Base-by-base conservation (phyloP, 1,284 basidiomycete genomes). In the Testicularia cyperi region DNA sequence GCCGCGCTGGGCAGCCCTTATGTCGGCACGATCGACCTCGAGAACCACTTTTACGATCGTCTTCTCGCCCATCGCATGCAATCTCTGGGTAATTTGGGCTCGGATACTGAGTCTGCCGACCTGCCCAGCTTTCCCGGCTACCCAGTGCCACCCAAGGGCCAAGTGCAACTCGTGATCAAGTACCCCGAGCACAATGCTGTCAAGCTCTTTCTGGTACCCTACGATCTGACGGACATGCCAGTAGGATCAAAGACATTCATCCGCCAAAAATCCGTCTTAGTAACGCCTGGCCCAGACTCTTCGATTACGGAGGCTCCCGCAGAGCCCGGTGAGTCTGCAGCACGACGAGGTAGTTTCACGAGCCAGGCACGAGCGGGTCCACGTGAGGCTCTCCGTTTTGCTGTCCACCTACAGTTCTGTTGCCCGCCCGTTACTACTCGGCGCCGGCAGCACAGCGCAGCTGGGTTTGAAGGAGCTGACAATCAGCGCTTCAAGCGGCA, bases 201-300 rank as follows among this genome's bases (percentile, higher is more conserved):
- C 63, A 81, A 81, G 63, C 78, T 80, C 9, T 82, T 82, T 48
- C 65, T 82, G 2, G 64, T 82, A 4, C 79, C 80, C 0, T 82
- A 82, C 54, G 81, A 82, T 52, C 69, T 82, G 9, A 65, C 73
- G 4, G 62, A 68, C 6, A 68, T 82, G 40, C 60, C 57, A 25
- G 42, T 56, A 6, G 67, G 61, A n/a, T 60, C 57, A 26, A 70
- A 70, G 46, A 72, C 67, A 0, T 72, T 72, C 30, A 30, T 72
- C 4, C 41, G 69, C 20, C 67, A 72, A 28, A 72, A 70, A 48
- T 60, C 57, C 26, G 34, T 52, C 14, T 24, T 47, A 14, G 29
- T 31, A 31, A 12, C 10, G 10, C 29, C 29, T 39, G 38, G 9
- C 26, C 45, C 3, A 19, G 19, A 2, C 16, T 18, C 7, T 9